Evolutionary conservation across 2,329 filamentous ascomycete genomes (phyloP).

Genomic region (Didymella exigua): DNA sequence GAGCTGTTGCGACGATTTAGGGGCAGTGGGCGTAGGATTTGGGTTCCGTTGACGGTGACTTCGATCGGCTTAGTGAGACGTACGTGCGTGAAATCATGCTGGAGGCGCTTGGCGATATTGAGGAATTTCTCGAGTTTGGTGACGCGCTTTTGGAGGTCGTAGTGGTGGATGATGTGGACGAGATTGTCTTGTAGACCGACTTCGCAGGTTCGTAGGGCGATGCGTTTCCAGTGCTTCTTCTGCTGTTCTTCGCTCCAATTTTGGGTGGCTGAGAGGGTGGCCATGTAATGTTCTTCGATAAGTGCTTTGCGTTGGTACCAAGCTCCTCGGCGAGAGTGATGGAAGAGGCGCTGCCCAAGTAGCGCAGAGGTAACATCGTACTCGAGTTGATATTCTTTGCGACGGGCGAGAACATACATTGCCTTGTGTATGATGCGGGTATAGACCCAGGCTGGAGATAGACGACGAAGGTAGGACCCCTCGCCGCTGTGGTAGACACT

Average conservation of each 20-base stretch:
- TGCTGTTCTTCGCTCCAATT: constrained; percentile 59
- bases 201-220: constrained; percentile 82
- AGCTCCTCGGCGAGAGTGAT: constrained; percentile 78
- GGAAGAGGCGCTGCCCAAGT: constrained; percentile 80
- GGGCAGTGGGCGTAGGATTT: constrained; percentile 66
- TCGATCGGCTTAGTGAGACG: constrained; percentile 76
- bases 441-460: constrained; percentile 91
- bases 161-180: constrained; percentile 91
- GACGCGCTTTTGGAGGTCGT: constrained; percentile 93
- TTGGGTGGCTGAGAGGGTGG: constrained; percentile 44
- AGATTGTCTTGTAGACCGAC: constrained; percentile 82
- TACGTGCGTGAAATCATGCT: constrained; percentile 93
- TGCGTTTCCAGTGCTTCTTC: constrained; percentile 81
- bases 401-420: constrained; percentile 75
- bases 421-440: constrained; percentile 92
- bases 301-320: constrained; percentile 98
- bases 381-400: constrained; percentile 81
- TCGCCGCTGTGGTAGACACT: constrained; percentile 80
- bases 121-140: constrained; percentile 85
- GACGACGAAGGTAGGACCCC: constrained; percentile 84
- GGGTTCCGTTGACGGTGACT: constrained; percentile 76
- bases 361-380: constrained; percentile 76
- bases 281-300: constrained; percentile 95
- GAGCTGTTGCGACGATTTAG: constrained; percentile 38
- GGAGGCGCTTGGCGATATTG: constrained; percentile 79